phyloP scores from a whole-genome alignment of 345 rosid genomes.

The Syzygium aqueum region DNA sequence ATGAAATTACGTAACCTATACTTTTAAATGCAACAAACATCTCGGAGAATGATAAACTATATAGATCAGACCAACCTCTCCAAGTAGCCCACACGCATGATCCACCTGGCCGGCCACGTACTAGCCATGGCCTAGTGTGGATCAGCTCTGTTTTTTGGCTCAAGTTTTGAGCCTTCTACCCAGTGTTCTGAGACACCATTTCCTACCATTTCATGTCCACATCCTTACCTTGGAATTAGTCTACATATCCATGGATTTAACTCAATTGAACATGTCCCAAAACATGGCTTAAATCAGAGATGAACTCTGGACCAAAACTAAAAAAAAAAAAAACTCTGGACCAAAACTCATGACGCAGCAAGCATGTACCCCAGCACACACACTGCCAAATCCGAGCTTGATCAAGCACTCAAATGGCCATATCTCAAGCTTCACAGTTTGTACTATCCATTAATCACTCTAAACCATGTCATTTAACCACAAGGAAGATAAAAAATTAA shows the following conservation, averaged over 20 bases:
- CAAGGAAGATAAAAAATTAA: background rate
- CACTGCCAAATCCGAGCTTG: fast-evolving
- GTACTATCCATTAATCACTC: background rate
- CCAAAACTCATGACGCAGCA: background rate
- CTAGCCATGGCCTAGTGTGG: too few relatives aligned
- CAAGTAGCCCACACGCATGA: background rate
- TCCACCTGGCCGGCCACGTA: too few relatives aligned
- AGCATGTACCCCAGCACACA: background rate
- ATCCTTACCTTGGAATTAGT: background rate
- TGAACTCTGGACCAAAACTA: background rate
- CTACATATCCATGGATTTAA: background rate
- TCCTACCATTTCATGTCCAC: too few relatives aligned
- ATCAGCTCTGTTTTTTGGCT: fast-evolving
- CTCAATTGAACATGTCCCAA: background rate
- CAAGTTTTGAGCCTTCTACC: too few relatives aligned
- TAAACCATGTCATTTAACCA: background rate
- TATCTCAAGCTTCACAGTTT: too few relatives aligned
- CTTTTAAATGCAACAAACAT: background rate
- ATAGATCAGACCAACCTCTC: background rate
- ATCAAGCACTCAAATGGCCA: too few relatives aligned
- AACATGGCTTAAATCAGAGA: background rate
- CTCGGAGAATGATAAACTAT: background rate
- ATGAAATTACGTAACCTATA: background rate
- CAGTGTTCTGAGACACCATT: fast-evolving
- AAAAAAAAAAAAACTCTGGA: too few relatives aligned